phyloP scores from a whole-genome alignment of 148 eudicot genomes.

The Persicaria maculosa region DNA sequence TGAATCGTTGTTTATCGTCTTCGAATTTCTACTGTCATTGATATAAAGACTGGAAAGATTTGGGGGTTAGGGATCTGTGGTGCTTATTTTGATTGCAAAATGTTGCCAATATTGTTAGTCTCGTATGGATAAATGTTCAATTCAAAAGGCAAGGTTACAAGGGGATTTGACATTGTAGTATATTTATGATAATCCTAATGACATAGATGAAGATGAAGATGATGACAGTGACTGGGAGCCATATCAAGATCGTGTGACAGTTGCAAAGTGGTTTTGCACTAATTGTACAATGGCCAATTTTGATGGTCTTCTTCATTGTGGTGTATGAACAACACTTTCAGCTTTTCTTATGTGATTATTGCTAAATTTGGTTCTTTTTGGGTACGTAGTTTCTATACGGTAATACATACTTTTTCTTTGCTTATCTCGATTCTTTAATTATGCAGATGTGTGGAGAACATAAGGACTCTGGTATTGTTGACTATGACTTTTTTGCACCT shows the following conservation, averaged over 20 bases:
- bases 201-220: slow-evolving; percentile 44
- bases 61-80: too few relatives aligned
- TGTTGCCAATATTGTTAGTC: too few relatives aligned
- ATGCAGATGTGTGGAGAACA: slow-evolving; percentile 77
- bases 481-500: slow-evolving; percentile 71
- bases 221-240: slow-evolving; percentile 92
- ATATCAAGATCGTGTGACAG: slow-evolving; percentile 27
- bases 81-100: too few relatives aligned
- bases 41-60: too few relatives aligned
- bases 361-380: slow-evolving; percentile 10
- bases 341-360: too few relatives aligned
- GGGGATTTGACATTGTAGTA: slow-evolving; percentile 66
- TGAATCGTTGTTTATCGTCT: too few relatives aligned
- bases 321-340: slow-evolving; percentile 33
- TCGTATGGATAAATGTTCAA: too few relatives aligned
- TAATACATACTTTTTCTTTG: too few relatives aligned
- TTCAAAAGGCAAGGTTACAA: slow-evolving; percentile 22
- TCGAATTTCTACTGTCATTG: too few relatives aligned
- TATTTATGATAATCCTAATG: slow-evolving; percentile 39
- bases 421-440: slow-evolving; percentile 11
- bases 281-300: slow-evolving; percentile 83
- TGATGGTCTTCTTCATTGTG: slow-evolving; percentile 45
- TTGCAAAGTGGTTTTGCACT: slow-evolving; percentile 75
- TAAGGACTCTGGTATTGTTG: slow-evolving; percentile 76
- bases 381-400: neutral